Percentiles rank a stretch among this genome's conserved stretches.
Evolutionary conservation across 2,329 filamentous ascomycete genomes (phyloP).

Genomic region (Fusarium ambrosium): DNA sequence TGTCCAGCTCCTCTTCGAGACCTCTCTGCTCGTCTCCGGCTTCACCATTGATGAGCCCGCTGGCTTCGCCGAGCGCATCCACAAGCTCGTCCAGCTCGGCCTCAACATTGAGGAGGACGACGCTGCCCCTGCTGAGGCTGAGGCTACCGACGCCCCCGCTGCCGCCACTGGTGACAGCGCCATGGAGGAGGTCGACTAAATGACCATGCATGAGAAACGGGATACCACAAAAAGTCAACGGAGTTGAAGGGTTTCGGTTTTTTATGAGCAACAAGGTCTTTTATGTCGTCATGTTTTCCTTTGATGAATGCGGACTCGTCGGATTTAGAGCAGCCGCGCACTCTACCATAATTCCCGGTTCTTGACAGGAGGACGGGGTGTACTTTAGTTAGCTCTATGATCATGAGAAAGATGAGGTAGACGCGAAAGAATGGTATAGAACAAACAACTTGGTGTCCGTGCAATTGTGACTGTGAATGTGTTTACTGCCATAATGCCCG

Average conservation of each 20-base stretch:
- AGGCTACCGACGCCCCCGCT: slow-evolving; percentile 66
- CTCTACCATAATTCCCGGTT: slow-evolving; percentile 53
- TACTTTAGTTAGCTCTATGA: slow-evolving; percentile 59
- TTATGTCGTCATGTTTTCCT: slow-evolving; percentile 51
- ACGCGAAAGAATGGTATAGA: slow-evolving; percentile 53
- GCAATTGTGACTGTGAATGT: not conserved
- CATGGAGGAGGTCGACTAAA: slow-evolving; percentile 99
- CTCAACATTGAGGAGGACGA: slow-evolving; percentile 97
- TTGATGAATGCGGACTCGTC: slow-evolving; percentile 40
- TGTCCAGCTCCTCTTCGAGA: slow-evolving; percentile 98
- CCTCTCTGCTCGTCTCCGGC: slow-evolving; percentile 95
- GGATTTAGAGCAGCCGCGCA: slow-evolving; percentile 47
- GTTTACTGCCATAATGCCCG: not conserved
- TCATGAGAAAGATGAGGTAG: slow-evolving; percentile 58
- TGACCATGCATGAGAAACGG: slow-evolving; percentile 47
- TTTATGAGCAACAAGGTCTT: slow-evolving; percentile 52
- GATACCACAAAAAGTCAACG: slow-evolving; percentile 58
- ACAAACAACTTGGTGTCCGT: slow-evolving; percentile 29
- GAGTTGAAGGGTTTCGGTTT: slow-evolving; percentile 57
- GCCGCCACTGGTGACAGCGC: slow-evolving; percentile 83
- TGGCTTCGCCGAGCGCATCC: slow-evolving; percentile 97
- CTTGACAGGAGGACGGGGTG: slow-evolving; percentile 49
- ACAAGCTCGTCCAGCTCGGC: slow-evolving; percentile 98
- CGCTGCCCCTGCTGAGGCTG: slow-evolving; percentile 73
- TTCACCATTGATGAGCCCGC: slow-evolving; percentile 99